These are phyloP conservation scores for Yueomyces sp. DNA, from an alignment of 805 yeast genomes.

Conservation along the genomic window DNA sequence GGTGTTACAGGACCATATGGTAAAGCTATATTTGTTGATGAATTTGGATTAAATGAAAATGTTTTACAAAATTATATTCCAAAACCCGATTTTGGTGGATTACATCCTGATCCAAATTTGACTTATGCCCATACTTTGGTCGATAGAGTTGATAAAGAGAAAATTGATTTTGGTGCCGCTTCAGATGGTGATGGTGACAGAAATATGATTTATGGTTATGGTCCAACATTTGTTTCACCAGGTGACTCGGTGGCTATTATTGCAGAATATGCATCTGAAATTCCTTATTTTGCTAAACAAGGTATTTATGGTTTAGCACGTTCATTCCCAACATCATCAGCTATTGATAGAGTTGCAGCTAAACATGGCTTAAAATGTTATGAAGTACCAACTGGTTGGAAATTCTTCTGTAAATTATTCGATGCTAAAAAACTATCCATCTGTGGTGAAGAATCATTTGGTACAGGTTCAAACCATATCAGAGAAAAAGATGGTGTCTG, in stretches of 20 bases:
- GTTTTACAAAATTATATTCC: constrained; percentile 73
- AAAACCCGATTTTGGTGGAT: constrained; percentile 90
- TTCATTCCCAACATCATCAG: constrained; percentile 95
- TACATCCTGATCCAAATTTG: constrained; percentile 96
- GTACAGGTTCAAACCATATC: constrained; percentile 95
- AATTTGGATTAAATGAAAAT: constrained; percentile 52
- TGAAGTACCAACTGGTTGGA: constrained; percentile 99
- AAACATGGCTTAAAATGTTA: constrained; percentile 60
- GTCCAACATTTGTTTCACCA: constrained; percentile 86
- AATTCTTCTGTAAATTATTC: constrained; percentile 90
- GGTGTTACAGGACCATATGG: constrained; percentile 99
- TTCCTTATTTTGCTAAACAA: constrained; percentile 77
- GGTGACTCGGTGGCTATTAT: constrained; percentile 98
- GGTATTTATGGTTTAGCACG: constrained; percentile 92
- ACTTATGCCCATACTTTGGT: constrained; percentile 88
- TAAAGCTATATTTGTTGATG: constrained; percentile 66
- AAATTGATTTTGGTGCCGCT: constrained; percentile 92
- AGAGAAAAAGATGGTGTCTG: constrained; percentile 97
- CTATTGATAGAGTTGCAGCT: constrained; percentile 84
- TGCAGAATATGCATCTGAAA: constrained; percentile 77
- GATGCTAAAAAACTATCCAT: constrained; percentile 88
- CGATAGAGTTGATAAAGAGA: constrained; percentile 62
- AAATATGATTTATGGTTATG: constrained; percentile 95
- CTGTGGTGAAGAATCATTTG: constrained; percentile 97
- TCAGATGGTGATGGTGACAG: constrained; percentile 99